Evolutionary conservation across 352 stramenopile species (phyloP), one percentile per base, ranked within the genome.

Genomic region (Globisporangium irregulare): DNA sequence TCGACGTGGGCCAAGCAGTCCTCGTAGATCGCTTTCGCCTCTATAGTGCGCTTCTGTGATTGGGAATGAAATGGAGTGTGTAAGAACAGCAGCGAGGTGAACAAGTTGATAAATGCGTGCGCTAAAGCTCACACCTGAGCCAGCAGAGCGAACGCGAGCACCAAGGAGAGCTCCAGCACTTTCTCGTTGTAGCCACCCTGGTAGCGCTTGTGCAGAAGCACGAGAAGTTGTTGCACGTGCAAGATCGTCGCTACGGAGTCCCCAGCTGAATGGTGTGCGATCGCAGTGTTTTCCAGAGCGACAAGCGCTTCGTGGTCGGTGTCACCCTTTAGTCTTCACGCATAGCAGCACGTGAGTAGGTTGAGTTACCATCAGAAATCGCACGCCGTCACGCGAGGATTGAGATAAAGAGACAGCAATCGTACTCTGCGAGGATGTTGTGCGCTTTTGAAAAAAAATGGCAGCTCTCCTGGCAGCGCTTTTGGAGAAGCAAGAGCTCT

Each of bases 201-300:
- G 43, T 88, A 92, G 7, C 78, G 48, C 20, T 67, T 64, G 0
- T 56, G 41, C 4, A 89, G 64, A 1, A 71, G 64, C 7, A 53
- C 48, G 10, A 84, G 69, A 22, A 86, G 67, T 24, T 65, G 53
- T n/a, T 71, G 62, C 18, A 93, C 63, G 20, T 76, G 54, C 29
- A 15, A 56, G 54, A 89, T 71, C 0, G 78, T 71, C 2, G 66
- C 24, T 1, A 46, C 59, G 1, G 72, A 38, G 1, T 72, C 62
- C 0, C 59, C 60, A 3, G 54, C 63, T 0, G 67, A 51, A 5
- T 77, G 34, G 24, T 67, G 76, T 3, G 76, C 74, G 15, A 87
- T 76, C 7, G 78, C 76, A 14, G 79, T n/a, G 56, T 89, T 91
- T 72, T 91, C 83, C 3, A 90, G 62, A 7, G 73, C 72, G 1